Percentiles rank a stretch among this genome's conserved stretches.
Evolutionary conservation across 2,329 filamentous ascomycete genomes (phyloP).

Genomic region (Coniochaeta sp.): DNA sequence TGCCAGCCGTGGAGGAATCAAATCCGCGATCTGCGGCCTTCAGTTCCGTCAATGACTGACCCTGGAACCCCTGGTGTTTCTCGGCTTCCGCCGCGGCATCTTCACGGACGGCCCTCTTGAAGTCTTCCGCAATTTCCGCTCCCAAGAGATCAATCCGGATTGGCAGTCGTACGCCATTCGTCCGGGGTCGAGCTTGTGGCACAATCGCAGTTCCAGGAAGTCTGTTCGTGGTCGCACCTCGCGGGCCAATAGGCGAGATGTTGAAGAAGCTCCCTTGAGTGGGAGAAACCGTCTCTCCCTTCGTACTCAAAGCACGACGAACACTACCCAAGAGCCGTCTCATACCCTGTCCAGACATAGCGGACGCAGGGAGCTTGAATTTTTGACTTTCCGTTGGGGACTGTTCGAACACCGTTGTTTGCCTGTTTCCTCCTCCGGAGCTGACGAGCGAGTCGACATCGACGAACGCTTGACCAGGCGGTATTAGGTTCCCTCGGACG

Average conservation of each 20-base stretch:
- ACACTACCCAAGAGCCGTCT: conserved; percentile 83
- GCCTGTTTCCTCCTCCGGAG: conserved; percentile 34
- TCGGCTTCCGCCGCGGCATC: conserved; percentile 41
- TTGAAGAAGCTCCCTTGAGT: conserved; percentile 40
- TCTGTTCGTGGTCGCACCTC: conserved; percentile 48
- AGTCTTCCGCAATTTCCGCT: conserved; percentile 71
- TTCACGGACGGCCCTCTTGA: conserved; percentile 66
- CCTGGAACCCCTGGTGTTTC: conserved; percentile 14
- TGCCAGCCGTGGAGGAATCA: conserved; percentile 32
- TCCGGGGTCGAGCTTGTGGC: conserved; percentile 42
- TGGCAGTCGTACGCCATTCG: conserved; percentile 39
- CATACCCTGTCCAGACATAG: conserved; percentile 67
- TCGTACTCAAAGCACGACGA: conserved; percentile 68
- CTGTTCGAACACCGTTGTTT: conserved; percentile 46
- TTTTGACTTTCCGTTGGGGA: conserved; percentile 26
- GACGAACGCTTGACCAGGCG: conserved; percentile 76
- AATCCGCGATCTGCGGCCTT: neutral
- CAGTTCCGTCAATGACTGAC: neutral
- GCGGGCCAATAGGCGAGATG: conserved; percentile 40
- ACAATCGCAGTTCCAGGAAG: conserved; percentile 54
- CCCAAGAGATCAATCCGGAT: conserved; percentile 75
- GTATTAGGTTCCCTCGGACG: conserved; percentile 77
- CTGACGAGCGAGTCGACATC: conserved; percentile 52
- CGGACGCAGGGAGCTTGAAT: conserved; percentile 41
- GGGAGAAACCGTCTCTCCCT: conserved; percentile 34